Evolutionary conservation across 2,329 filamentous ascomycete species (phyloP).

Genomic region (Ophiostoma montium): DNA sequence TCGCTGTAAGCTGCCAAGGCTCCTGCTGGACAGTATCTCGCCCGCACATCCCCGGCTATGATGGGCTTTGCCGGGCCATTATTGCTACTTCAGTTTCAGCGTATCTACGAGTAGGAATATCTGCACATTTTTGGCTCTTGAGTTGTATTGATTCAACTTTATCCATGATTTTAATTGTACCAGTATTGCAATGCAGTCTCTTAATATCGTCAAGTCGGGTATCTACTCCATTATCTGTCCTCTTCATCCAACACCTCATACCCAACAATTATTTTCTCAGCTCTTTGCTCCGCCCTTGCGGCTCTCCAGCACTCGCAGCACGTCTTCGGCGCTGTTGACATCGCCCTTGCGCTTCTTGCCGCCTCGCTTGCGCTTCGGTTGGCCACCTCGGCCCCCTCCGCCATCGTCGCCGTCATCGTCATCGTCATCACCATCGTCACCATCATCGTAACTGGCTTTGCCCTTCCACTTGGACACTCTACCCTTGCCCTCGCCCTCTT

Average conservation of each 20-base stretch:
- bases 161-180: too few relatives aligned
- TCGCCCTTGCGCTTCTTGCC: slow-evolving; percentile 67
- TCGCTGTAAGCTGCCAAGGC: not conserved
- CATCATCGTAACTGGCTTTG: slow-evolving; percentile 23
- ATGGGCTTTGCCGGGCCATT: too few relatives aligned
- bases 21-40: not conserved
- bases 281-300: slow-evolving; percentile 20
- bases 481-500: slow-evolving; percentile 48
- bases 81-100: too few relatives aligned
- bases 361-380: slow-evolving; percentile 51
- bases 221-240: too few relatives aligned
- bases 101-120: too few relatives aligned
- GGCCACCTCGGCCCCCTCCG: slow-evolving; percentile 26
- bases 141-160: too few relatives aligned
- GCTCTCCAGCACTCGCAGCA: slow-evolving; percentile 62
- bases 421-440: slow-evolving; percentile 33
- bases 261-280: too few relatives aligned
- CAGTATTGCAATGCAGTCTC: too few relatives aligned
- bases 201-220: too few relatives aligned
- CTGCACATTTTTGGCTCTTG: too few relatives aligned
- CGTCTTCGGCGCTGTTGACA: slow-evolving; percentile 64
- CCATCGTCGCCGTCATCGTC: slow-evolving; percentile 20
- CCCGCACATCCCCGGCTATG: not conserved
- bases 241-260: too few relatives aligned
- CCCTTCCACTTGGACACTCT: slow-evolving; percentile 43